Conservation (phyloP, 345 rosid genomes). For the Salix udensis region DNA sequence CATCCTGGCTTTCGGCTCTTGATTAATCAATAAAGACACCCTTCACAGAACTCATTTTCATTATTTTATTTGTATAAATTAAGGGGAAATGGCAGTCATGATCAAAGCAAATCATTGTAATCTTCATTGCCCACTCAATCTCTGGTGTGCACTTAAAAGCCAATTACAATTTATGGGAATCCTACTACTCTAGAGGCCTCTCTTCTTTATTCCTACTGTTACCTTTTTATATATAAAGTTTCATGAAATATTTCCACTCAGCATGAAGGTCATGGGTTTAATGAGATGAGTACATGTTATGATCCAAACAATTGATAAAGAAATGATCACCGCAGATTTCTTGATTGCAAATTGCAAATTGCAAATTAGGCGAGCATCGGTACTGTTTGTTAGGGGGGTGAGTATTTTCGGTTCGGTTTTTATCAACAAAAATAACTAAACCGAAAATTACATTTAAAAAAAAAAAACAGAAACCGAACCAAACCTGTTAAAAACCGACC, state of each 20-base stretch:
- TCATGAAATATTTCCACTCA: conserved; percentile 9
- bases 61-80: neutral
- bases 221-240: neutral
- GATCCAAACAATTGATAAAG: neutral
- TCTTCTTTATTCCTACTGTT: too few relatives aligned
- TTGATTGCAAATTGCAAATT: too few relatives aligned
- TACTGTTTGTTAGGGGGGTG: too few relatives aligned
- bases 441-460: too few relatives aligned
- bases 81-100: conserved; percentile 16
- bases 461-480: too few relatives aligned
- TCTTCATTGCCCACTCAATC: conserved; percentile 15
- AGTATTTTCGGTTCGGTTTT: too few relatives aligned
- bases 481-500: too few relatives aligned
- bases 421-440: too few relatives aligned
- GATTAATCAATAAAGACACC: neutral
- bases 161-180: conserved; percentile 7
- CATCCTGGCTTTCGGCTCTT: neutral
- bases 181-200: neutral
- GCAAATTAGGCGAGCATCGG: neutral
- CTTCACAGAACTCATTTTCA: neutral
- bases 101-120: conserved; percentile 25
- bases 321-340: neutral
- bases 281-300: neutral
- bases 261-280: conserved; percentile 7
- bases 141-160: neutral